Percentiles rank a stretch among this genome's conserved stretches.
Conservation (phyloP, 345 rosid species). For the Mangifera indica region DNA sequence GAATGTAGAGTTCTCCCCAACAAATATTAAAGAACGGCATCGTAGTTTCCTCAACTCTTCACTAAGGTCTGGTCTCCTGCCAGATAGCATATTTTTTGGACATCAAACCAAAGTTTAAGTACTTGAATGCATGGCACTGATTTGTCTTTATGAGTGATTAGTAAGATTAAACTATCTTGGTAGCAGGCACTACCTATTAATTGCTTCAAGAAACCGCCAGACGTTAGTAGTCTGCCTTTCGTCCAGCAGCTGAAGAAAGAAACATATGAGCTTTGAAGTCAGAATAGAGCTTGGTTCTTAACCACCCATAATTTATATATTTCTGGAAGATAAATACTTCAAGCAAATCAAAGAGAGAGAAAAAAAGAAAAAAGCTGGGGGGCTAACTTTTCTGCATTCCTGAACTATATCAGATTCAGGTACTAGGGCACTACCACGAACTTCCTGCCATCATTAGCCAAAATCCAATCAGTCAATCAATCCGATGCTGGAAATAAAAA, state of each 20-base stretch:
- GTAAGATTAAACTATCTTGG: not conserved
- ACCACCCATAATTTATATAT: not conserved
- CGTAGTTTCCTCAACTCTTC: slow-evolving; percentile 67
- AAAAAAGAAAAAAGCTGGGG: slow-evolving; percentile 13
- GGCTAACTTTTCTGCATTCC: slow-evolving; percentile 80
- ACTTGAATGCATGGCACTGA: no score
- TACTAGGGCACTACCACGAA: slow-evolving; percentile 71
- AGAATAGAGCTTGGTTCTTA: slow-evolving; percentile 5
- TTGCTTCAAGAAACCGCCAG: slow-evolving; percentile 87
- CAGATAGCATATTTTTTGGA: slow-evolving; percentile 2
- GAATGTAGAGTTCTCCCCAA: slow-evolving; percentile 85
- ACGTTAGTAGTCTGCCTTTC: slow-evolving; percentile 78
- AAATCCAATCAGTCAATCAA: slow-evolving; percentile 25
- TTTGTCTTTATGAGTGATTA: not conserved
- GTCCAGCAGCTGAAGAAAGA: slow-evolving; percentile 59
- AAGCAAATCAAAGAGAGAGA: not conserved
- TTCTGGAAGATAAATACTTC: not conserved
- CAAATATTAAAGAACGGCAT: slow-evolving; percentile 81
- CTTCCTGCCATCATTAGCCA: slow-evolving; percentile 56
- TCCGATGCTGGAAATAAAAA: slow-evolving; percentile 11
- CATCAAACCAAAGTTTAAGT: not conserved
- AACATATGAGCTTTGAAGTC: slow-evolving; percentile 20
- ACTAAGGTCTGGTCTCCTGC: slow-evolving; percentile 88
- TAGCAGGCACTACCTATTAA: slow-evolving; percentile 54
- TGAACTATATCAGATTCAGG: slow-evolving; percentile 79